Evolutionary conservation across 306 rosid genomes (phyloP).

Genomic region (Lagenaria siceraria): DNA sequence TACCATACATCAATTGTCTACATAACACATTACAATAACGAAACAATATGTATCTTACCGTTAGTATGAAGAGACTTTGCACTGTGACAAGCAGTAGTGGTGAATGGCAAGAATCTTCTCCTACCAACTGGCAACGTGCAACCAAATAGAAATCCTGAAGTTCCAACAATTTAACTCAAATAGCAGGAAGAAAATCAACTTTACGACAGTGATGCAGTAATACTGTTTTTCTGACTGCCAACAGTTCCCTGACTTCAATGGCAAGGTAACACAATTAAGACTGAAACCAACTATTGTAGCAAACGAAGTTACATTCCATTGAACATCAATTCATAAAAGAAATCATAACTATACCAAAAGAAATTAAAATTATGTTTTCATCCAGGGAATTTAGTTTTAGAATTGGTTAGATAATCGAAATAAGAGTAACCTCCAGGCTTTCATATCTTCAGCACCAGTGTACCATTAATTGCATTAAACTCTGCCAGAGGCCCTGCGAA

Average conservation of each 20-base stretch:
- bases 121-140: background rate
- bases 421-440: background rate
- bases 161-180: background rate
- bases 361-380: background rate
- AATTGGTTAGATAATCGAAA: background rate
- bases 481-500: background rate
- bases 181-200: background rate
- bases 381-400: background rate
- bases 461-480: background rate
- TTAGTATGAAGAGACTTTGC: background rate
- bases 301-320: background rate
- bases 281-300: background rate
- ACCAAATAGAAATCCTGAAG: background rate
- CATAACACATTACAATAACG: background rate
- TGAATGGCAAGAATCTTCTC: background rate
- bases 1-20: background rate
- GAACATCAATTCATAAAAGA: background rate
- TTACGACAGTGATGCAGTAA: background rate
- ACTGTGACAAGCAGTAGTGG: background rate
- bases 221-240: background rate
- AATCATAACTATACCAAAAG: background rate
- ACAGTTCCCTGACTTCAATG: background rate
- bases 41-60: background rate
- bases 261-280: background rate
- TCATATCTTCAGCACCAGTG: background rate